Evolutionary conservation across 2,329 filamentous ascomycete species (phyloP), one percentile per base, ranked within the genome.

Genomic region (Eutypella sp.): DNA sequence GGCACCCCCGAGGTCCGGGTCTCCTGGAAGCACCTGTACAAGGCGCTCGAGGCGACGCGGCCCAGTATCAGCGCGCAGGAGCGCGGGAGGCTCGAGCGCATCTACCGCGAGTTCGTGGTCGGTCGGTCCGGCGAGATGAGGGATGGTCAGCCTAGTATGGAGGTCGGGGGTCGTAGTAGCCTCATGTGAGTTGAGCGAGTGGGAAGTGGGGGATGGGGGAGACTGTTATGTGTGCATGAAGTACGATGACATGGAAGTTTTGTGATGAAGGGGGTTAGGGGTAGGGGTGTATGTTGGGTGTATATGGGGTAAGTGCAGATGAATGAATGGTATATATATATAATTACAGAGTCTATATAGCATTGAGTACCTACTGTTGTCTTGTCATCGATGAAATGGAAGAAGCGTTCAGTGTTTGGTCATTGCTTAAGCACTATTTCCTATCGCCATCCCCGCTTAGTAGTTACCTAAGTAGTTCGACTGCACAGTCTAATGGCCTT

Each of bases 81-180:
- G 69, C 79, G 83, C 57, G 75, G 71, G 50, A 74, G 92, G 48
- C 67, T 99, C 54, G 76, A 81, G 58, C 80, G 79, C 34, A 96
- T 99, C 50, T 99, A 99, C 63, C 75, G 78, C 15, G 93, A 99
- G 69, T 99, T 99, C 72, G 84, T 96, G 0, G 87, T 89, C 4
- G 91, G 90, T 0, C 78, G 93, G 56, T 96, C 91, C 65, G 93
- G 93, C 7, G 91, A 97, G 72, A 90, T 99, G 89, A 89, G 84
- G 49, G 92, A 87, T 66, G 93, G 93, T 2, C 89, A 97, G 67
- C 90, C 87, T 0, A 87, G 86, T 46, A 95, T 84, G 66, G 93
- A 97, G 68, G 82, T 99, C 68, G 93, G 93, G 7, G 93, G 91
- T 13, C 76, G 93, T 62, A 92, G 86, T 57, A 97, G 90, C 68